Evolutionary conservation across 108 stramenopile species (phyloP).

Genomic region (Cyclotella choctawhatcheeana): DNA sequence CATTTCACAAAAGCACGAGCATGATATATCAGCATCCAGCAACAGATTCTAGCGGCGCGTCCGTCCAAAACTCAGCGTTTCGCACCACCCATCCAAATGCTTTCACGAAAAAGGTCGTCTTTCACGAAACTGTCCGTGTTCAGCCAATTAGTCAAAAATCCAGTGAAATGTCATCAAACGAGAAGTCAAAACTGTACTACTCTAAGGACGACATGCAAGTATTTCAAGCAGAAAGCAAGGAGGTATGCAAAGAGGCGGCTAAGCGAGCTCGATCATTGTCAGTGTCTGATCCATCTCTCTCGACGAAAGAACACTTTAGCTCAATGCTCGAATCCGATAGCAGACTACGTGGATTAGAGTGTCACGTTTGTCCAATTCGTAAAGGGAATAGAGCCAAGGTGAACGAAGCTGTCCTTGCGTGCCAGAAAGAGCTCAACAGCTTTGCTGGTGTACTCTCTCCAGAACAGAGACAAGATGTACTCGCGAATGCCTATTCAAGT

Average conservation of each 20-base stretch:
- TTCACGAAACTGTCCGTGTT: conserved; percentile 5
- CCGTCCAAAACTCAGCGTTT: too few species aligned
- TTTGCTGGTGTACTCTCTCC: neutral
- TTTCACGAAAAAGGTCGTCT: neutral
- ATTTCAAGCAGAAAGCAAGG: neutral
- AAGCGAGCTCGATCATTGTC: neutral
- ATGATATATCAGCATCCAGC: neutral
- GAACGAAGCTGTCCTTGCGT: neutral
- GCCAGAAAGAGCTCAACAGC: neutral
- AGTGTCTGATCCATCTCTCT: neutral
- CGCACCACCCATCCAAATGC: too few species aligned
- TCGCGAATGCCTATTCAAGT: neutral
- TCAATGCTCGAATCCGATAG: conserved; percentile 11
- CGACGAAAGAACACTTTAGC: neutral
- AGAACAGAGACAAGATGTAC: neutral
- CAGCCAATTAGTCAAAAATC: neutral
- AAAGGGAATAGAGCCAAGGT: neutral
- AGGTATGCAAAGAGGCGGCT: neutral
- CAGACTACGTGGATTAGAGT: conserved; percentile 9
- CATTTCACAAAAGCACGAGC: too few species aligned
- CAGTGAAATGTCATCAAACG: conserved; percentile 11
- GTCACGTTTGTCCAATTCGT: conserved; percentile 11
- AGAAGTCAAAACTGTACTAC: neutral
- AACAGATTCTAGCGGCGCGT: neutral
- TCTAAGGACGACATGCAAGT: conserved; percentile 1